phyloP scores from a whole-genome alignment of 371 early-diverging fungal species.

The Mucor saturninus region DNA sequence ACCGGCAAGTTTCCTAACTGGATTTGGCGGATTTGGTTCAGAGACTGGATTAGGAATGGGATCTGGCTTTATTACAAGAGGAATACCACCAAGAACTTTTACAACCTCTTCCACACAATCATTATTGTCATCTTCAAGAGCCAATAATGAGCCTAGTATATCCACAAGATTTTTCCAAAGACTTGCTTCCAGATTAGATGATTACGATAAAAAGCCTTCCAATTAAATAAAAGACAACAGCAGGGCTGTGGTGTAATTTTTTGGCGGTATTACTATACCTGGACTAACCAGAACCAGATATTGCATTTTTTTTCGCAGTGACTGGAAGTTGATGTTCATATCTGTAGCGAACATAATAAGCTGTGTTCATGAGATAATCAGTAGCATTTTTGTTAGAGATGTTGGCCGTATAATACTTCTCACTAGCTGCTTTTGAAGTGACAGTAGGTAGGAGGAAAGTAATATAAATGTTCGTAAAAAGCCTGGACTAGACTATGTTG shows the following conservation, averaged over 20 bases:
- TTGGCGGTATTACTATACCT: not conserved
- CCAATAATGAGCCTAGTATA: constrained; percentile 44
- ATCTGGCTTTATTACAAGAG: constrained; percentile 38
- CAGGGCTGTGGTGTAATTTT: not conserved
- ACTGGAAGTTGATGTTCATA: no score
- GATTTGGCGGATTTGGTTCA: constrained; percentile 40
- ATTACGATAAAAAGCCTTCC: constrained; percentile 34
- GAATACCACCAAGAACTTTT: constrained; percentile 34
- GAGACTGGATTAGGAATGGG: constrained; percentile 31
- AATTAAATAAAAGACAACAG: not conserved
- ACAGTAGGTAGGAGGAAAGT: no score
- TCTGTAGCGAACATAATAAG: no score
- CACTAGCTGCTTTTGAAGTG: no score
- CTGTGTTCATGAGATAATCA: no score
- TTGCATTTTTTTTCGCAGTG: no score
- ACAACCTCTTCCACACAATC: constrained; percentile 8
- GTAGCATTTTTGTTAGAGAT: no score
- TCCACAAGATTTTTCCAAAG: constrained; percentile 55
- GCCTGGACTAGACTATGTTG: no score
- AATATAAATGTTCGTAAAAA: no score
- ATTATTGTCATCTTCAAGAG: not conserved
- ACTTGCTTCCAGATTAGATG: constrained; percentile 45
- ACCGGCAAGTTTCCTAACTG: constrained; percentile 50
- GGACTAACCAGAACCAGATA: no score
- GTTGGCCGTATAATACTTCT: no score